Conservation (phyloP, 306 rosid genomes). For the Pterocarpus macrocarpus region DNA sequence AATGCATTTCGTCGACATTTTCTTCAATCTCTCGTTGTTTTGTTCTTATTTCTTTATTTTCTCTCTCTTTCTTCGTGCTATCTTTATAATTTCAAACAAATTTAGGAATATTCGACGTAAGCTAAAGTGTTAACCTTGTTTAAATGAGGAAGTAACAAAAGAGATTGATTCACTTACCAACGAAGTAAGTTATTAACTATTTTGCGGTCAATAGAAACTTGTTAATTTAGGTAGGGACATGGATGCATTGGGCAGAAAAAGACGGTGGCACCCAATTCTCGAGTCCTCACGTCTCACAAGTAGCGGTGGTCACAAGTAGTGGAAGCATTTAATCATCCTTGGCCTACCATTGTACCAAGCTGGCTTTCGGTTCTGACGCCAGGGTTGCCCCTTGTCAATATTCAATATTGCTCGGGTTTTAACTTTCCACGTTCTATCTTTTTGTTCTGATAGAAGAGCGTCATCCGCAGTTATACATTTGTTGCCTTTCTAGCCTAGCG, state of each 20-base stretch:
- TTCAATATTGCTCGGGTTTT: background rate
- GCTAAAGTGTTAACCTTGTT: background rate
- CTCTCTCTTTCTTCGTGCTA: background rate
- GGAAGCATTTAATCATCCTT: background rate
- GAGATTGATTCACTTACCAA: background rate
- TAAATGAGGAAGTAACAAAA: background rate
- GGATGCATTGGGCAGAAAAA: background rate
- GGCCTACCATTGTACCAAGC: background rate
- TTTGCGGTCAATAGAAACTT: background rate
- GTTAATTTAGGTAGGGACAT: background rate
- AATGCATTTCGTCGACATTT: conserved; percentile 9
- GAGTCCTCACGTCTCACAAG: background rate
- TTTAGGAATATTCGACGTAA: background rate
- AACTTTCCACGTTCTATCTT: background rate
- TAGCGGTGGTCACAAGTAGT: background rate
- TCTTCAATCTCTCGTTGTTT: background rate
- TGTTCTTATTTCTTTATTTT: too few relatives aligned
- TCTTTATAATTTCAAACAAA: background rate
- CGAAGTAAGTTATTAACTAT: too few relatives aligned
- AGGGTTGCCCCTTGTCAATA: background rate
- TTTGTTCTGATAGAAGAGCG: background rate
- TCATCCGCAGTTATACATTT: background rate
- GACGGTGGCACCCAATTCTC: background rate
- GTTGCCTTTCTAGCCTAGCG: background rate
- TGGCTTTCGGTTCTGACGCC: background rate